Evolutionary conservation across 176 grass and related monocot genomes (phyloP).

Genomic region (Oryza officinalis): DNA sequence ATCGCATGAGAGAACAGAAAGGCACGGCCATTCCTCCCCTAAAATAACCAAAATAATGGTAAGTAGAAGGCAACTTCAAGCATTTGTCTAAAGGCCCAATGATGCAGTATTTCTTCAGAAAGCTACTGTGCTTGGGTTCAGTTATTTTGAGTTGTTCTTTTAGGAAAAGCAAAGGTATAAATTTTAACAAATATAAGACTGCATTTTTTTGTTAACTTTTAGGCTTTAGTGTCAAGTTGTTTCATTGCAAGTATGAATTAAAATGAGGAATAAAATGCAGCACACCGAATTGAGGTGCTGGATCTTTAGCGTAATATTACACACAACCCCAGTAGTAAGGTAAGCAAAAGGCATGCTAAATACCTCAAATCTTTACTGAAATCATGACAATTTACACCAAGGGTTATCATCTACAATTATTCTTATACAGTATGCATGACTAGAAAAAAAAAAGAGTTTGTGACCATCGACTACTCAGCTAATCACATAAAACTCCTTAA

Average conservation of each 20-base stretch:
- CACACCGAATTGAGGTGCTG: not conserved
- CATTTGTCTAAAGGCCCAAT: not conserved
- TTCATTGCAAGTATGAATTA: not conserved
- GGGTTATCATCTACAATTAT: too few relatives aligned
- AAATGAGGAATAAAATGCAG: not conserved
- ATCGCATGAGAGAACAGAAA: slow-evolving; percentile 86
- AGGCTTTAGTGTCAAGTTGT: not conserved
- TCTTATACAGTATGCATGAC: too few relatives aligned
- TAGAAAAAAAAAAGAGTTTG: too few relatives aligned
- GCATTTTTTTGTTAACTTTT: not conserved
- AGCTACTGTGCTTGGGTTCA: not conserved
- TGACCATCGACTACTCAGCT: too few relatives aligned
- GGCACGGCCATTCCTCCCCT: slow-evolving; percentile 67
- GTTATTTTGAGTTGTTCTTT: not conserved
- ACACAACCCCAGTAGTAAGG: not conserved
- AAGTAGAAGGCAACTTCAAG: slow-evolving; percentile 1
- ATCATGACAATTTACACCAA: too few relatives aligned
- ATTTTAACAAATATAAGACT: not conserved
- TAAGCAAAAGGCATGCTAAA: not conserved
- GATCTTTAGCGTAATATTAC: not conserved
- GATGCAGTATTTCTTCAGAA: not conserved
- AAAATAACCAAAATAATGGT: slow-evolving; percentile 3
- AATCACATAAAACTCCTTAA: not conserved
- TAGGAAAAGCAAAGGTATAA: not conserved
- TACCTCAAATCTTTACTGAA: too few relatives aligned